Conservation (phyloP, 257 asterid species). For the Primulina tabacum region DNA sequence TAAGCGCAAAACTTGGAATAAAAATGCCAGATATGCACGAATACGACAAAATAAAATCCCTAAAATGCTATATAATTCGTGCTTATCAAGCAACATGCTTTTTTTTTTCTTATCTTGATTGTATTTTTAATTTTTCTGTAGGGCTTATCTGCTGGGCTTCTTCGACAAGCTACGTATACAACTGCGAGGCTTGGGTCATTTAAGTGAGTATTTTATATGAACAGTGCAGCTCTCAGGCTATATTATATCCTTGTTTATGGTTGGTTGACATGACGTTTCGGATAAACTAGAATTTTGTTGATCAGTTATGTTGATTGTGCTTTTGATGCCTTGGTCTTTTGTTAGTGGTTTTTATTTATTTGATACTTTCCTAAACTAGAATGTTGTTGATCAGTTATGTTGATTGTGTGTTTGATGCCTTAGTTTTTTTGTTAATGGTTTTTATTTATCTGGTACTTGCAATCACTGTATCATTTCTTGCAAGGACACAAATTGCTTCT, state of each 20-base stretch:
- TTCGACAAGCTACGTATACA: slow-evolving; percentile 93
- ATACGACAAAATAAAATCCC: no score
- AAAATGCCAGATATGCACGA: no score
- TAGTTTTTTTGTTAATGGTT: neutral
- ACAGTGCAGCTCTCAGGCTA: neutral
- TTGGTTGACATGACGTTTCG: neutral
- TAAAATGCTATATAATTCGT: no score
- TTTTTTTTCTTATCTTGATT: neutral
- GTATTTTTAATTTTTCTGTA: slow-evolving; percentile 30
- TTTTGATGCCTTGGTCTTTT: slow-evolving; percentile 14
- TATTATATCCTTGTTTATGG: no score
- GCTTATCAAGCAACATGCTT: neutral
- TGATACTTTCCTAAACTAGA: neutral
- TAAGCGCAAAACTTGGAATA: no score
- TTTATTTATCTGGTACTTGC: neutral
- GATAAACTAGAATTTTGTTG: neutral
- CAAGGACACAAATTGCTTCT: no score
- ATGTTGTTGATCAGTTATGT: neutral
- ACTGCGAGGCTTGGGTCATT: slow-evolving; percentile 94
- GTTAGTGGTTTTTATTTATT: neutral
- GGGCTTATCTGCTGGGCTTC: slow-evolving; percentile 97
- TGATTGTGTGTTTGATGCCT: slow-evolving; percentile 14
- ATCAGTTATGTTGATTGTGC: neutral
- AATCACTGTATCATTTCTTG: neutral
- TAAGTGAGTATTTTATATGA: slow-evolving; percentile 40